Base-by-base conservation (phyloP, 768 basidiomycete genomes). In the Psilocybe azurescens region DNA sequence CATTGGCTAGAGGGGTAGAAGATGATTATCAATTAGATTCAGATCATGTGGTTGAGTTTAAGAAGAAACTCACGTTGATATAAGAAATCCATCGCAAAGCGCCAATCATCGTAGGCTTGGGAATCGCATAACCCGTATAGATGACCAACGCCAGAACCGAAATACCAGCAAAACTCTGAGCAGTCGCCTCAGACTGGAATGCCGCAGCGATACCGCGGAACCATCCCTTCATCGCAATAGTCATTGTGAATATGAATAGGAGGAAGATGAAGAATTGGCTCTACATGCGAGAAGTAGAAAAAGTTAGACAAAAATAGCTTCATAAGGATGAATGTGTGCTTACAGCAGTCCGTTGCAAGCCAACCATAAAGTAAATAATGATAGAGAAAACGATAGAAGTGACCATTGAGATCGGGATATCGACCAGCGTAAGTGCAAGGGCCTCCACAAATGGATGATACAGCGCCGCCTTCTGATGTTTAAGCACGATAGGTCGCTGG, bases 201-300 rank as follows among this genome's bases (percentile, higher is more conserved):
- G 80, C 78, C 1, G 90, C 87, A 2, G 89, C 87, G 11, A 91
- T 73, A 0, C 82, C 79, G 29, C 93, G 82, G 85, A 94, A 96
- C 83, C 89, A 88, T 0, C 85, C 86, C 70, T 89, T 89, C 85
- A 93, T 90, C 11, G 87, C 77, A 28, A 93, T 55, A 29, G 88
- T 80, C 69, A 87, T 81, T 3, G 78, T 69, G 58, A 86, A 83
- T 24, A 86, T 62, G 67, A 88, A 85, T 24, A 94, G 72, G 65
- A 84, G 77, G 72, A 86, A 87, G 47, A 81, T 79, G 68, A 90
- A 89, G 75, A 88, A 91, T 67, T 88, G 85, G 1, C 47, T 32
- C 56, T 58, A 58, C 7, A 49, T 30, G 13, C 6, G 3, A 13
- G 13, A 32, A 30, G 24, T 20, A 11, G n/a, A 32, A 8, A n/a